Conservation (phyloP, 306 rosid species). For the Chamaecrista fasciculata region DNA sequence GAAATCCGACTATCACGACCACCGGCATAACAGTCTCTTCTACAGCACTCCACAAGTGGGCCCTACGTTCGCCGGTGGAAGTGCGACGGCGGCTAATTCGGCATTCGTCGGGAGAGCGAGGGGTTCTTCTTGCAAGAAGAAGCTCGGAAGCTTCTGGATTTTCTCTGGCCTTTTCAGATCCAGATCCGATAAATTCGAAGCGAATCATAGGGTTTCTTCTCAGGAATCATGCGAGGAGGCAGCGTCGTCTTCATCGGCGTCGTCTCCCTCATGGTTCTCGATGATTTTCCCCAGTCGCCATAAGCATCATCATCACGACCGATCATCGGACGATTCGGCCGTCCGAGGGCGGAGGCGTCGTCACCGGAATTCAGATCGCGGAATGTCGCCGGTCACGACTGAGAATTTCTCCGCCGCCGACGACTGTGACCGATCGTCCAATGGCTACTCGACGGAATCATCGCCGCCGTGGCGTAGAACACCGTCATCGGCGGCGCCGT, state of each 20-base stretch:
- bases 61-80: constrained; percentile 36
- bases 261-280: constrained; percentile 71
- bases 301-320: too few species aligned
- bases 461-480: constrained; percentile 60
- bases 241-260: constrained; percentile 35
- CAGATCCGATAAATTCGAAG: constrained; percentile 55
- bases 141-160: constrained; percentile 43
- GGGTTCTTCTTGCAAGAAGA: constrained; percentile 48
- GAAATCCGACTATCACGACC: constrained; percentile 52
- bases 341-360: constrained; percentile 21
- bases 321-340: too few species aligned
- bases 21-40: constrained; percentile 41
- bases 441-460: constrained; percentile 57
- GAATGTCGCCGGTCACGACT: constrained; percentile 73
- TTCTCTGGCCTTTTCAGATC: constrained; percentile 47
- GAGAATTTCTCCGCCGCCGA: constrained; percentile 39
- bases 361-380: constrained; percentile 54
- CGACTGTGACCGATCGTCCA: constrained; percentile 46
- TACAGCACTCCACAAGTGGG: constrained; percentile 88
- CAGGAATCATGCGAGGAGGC: constrained; percentile 34
- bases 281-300: constrained; percentile 48
- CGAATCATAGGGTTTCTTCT: constrained; percentile 41
- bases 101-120: background rate
- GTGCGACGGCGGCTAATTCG: background rate
- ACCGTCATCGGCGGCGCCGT: constrained; percentile 41